These are phyloP conservation scores for Verticillium tricorpus DNA, from an alignment of 2,329 filamentous ascomycete genomes.

Conservation along the genomic window DNA sequence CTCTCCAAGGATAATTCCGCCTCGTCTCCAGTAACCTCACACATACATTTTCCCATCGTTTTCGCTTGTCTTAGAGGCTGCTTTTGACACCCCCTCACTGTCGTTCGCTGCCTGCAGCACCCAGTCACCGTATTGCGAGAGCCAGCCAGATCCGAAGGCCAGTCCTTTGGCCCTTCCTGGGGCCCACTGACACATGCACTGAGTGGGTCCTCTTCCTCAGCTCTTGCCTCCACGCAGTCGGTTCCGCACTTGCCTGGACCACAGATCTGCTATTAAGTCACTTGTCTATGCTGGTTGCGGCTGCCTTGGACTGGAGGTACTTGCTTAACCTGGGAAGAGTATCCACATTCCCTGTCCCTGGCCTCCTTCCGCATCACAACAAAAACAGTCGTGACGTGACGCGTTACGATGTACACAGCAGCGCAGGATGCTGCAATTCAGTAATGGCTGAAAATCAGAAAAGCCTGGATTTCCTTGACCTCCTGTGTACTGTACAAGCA, in stretches of 20 bases:
- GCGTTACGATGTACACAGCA: not conserved
- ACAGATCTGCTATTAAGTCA: not conserved
- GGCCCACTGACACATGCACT: not conserved
- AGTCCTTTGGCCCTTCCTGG: not conserved
- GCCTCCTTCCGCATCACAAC: not conserved
- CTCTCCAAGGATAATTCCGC: not conserved
- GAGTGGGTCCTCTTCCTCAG: not conserved
- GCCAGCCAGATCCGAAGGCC: not conserved
- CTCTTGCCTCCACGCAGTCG: not conserved
- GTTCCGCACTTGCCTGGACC: not conserved
- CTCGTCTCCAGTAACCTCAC: not conserved
- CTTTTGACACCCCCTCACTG: not conserved
- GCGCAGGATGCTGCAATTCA: not conserved
- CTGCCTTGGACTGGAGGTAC: not conserved
- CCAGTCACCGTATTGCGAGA: not conserved
- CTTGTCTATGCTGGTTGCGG: not conserved
- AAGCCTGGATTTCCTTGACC: no score
- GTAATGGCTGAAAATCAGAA: not conserved
- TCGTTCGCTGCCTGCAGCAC: not conserved
- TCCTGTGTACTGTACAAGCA: no score
- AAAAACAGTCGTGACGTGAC: slow-evolving; percentile 2
- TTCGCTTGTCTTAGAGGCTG: no score
- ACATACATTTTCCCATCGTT: no score
- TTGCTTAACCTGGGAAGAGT: not conserved
- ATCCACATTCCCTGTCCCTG: not conserved